Evolutionary conservation across 2,329 filamentous ascomycete genomes (phyloP), one percentile per base, ranked within the genome.

Genomic region (Verticillium tricorpus): DNA sequence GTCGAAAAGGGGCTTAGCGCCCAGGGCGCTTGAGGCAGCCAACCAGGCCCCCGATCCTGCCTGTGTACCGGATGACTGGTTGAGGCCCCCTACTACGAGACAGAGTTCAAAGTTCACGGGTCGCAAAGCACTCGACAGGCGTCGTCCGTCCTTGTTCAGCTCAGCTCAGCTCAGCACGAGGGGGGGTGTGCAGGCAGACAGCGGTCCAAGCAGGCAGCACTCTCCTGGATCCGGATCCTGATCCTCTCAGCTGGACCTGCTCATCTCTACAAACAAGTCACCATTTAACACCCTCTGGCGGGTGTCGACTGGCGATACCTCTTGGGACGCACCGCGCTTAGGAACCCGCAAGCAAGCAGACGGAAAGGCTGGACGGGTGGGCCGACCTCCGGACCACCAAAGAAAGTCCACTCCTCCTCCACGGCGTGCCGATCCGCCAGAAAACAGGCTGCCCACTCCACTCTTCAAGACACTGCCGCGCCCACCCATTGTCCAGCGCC

Each of bases 1-100:
- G 45, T 22, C 45, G 6, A 50, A 14, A 14, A 22, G 34, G 17
- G 52, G 45, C 35, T 37, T 54, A 34, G 15, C 22, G 25, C 28
- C 34, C 25, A 59, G 32, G 35, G 63, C 63, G 63, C 61, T 63
- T 63, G 57, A 3, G 39, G 61, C 52, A 60, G 59, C 63, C 63
- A 64, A 64, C 59, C 59, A 63, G 37, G 58, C 15, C n/a, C 5
- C 15, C 5, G 19, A 50, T 50, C 45, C 45, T 50, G n/a, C n/a
- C 45, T 22, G n/a, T 19, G 19, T 22, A n/a, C 45, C 45, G 9
- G 45, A n/a, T 56, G 59, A 54, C 57, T 39, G 31, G 40, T 57
- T 34, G 22, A 57, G 61, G 34, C 19, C 39, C 4, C 31, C 37
- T 14, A 60, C 40, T 32, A 34, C 25, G 5, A 14, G 7, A 25